Evolutionary conservation across 2,329 filamentous ascomycete genomes (phyloP).

Genomic region (Alternaria tenuissima): DNA sequence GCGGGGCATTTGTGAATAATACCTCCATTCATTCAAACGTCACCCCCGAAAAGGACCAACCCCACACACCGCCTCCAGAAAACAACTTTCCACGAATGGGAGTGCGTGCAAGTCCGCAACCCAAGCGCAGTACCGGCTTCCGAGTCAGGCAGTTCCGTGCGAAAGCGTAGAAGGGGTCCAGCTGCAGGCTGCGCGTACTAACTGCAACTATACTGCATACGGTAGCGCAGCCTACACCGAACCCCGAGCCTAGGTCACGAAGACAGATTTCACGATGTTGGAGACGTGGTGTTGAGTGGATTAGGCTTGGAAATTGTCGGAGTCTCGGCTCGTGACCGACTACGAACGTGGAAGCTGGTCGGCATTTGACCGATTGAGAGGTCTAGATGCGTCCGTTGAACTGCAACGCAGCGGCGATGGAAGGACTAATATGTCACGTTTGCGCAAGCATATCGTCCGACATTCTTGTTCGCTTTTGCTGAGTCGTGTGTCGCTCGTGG

Average conservation of each 20-base stretch:
- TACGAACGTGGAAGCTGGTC: neutral
- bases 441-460: neutral
- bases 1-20: constrained; percentile 12
- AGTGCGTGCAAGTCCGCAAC: constrained; percentile 21
- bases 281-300: constrained; percentile 26
- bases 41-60: constrained; percentile 2
- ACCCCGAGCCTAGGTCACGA: constrained; percentile 1
- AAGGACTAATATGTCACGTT: neutral
- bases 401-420: neutral
- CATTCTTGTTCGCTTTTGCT: neutral
- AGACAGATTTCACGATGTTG: constrained; percentile 27
- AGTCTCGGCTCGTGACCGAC: constrained; percentile 10
- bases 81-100: constrained; percentile 37
- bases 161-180: neutral
- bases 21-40: constrained; percentile 6
- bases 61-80: neutral
- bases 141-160: constrained; percentile 1
- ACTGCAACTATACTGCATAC: constrained; percentile 9
- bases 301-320: constrained; percentile 1
- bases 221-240: constrained; percentile 16
- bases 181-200: neutral
- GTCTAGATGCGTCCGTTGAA: constrained; percentile 1
- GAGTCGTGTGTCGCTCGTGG: neutral
- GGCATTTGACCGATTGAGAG: constrained; percentile 4
- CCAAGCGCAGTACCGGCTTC: neutral